Conservation (phyloP, 2,329 filamentous ascomycete genomes). For the Cladobotryum mycophilum region DNA sequence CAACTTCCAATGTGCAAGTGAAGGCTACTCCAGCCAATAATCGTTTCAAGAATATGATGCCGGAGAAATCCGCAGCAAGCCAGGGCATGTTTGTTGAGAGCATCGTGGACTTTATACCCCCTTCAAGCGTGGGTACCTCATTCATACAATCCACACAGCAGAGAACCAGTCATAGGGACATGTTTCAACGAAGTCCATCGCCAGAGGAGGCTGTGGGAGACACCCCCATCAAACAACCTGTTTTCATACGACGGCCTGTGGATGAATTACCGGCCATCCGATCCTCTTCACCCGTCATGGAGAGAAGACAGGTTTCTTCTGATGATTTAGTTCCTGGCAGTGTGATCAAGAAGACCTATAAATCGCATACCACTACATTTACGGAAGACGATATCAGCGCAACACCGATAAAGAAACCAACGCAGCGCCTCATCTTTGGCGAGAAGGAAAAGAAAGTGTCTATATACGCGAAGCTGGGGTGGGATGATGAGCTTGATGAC, state of each 20-base stretch:
- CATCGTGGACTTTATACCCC: conserved; percentile 28
- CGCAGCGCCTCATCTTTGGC: conserved; percentile 12
- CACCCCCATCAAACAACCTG: conserved; percentile 25
- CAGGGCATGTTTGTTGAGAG: conserved; percentile 17
- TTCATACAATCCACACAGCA: conserved; percentile 38
- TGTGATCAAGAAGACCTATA: conserved; percentile 9
- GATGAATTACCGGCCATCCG: conserved; percentile 24
- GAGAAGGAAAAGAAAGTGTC: conserved; percentile 29
- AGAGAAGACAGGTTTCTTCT: conserved; percentile 16
- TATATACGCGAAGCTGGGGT: conserved; percentile 51
- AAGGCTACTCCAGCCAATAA: conserved; percentile 53
- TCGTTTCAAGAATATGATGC: conserved; percentile 47
- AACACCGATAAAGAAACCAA: conserved; percentile 34
- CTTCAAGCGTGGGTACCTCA: conserved; percentile 30
- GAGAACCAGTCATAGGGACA: conserved; percentile 24
- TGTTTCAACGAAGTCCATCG: conserved; percentile 24
- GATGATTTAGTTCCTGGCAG: conserved; percentile 14
- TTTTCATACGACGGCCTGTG: conserved; percentile 24
- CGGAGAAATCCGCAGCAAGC: conserved; percentile 21
- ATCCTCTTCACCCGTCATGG: conserved; percentile 31
- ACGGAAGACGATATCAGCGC: conserved; percentile 23
- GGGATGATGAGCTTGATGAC: conserved; percentile 52
- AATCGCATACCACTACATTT: conserved; percentile 5
- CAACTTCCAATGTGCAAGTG: conserved; percentile 39
- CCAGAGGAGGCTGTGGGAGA: conserved; percentile 24